Percentiles rank a stretch among this genome's conserved stretches.
Evolutionary conservation across 2,329 filamentous ascomycete species (phyloP).

Genomic region (Colletotrichum orbiculare): DNA sequence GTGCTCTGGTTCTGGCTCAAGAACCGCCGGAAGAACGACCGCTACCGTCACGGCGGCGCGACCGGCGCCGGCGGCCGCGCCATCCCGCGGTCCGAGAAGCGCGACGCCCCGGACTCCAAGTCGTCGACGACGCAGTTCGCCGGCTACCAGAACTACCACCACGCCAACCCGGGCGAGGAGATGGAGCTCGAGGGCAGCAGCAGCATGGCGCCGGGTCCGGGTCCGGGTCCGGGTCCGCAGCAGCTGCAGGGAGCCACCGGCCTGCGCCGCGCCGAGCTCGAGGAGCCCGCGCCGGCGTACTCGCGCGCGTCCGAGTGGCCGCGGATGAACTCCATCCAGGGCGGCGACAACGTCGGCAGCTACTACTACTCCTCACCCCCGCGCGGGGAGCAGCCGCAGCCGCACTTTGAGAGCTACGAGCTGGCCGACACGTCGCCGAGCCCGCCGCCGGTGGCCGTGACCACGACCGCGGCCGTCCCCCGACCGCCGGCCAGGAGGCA

Average conservation of each 20-base stretch:
- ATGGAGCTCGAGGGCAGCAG: constrained; percentile 30
- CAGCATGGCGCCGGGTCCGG: too few species aligned
- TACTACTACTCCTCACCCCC: constrained; percentile 24
- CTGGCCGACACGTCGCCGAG: constrained; percentile 28
- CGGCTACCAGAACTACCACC: constrained; percentile 8
- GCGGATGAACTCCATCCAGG: constrained; percentile 29
- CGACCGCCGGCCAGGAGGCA: constrained; percentile 7
- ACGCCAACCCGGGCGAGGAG: constrained; percentile 12
- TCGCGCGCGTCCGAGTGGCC: constrained; percentile 28
- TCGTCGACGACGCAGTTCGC: constrained; percentile 28
- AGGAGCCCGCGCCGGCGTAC: constrained; percentile 23
- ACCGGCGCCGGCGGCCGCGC: constrained; percentile 3
- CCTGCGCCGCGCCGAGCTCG: constrained; percentile 21
- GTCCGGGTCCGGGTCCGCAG: too few species aligned
- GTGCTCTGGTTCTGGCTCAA: constrained; percentile 28
- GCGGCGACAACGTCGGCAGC: constrained; percentile 9
- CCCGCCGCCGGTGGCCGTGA: background rate
- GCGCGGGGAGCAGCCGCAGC: background rate
- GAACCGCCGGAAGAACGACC: constrained; percentile 7
- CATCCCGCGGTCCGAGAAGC: constrained; percentile 32
- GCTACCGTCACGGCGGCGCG: background rate
- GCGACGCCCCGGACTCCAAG: constrained; percentile 29
- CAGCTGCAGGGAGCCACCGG: background rate
- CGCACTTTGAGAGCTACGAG: constrained; percentile 24
- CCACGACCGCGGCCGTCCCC: background rate